A percentile compares a stretch with the other conserved stretches of the same genome.
These are phyloP conservation scores for Westerdykella ornata DNA, from an alignment of 2,329 filamentous ascomycete species.

Conservation along the genomic window DNA sequence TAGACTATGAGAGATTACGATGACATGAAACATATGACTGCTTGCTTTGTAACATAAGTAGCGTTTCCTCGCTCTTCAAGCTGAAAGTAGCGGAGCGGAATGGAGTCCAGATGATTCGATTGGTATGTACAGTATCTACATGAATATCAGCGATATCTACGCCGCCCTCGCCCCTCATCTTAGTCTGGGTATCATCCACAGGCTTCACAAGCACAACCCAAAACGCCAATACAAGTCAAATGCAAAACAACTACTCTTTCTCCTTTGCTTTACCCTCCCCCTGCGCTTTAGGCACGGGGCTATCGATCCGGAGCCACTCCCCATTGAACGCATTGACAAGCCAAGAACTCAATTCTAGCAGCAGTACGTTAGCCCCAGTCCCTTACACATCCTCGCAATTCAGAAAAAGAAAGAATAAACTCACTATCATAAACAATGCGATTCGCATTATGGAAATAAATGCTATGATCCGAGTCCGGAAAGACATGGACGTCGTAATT, in stretches of 20 bases:
- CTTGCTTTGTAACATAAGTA: too few species aligned
- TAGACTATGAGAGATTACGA: background rate
- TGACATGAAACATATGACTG: too few species aligned
- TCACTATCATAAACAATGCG: conserved; percentile 86
- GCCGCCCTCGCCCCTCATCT: too few species aligned
- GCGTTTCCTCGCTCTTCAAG: too few species aligned
- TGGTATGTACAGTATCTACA: too few species aligned
- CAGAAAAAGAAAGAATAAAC: conserved; percentile 35
- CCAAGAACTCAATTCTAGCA: conserved; percentile 73
- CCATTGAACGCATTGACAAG: conserved; percentile 96
- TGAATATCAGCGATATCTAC: too few species aligned
- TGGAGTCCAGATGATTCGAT: too few species aligned
- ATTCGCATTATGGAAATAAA: conserved; percentile 91
- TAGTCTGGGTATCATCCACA: too few species aligned
- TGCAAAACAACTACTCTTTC: background rate
- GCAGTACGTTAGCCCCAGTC: conserved; percentile 4
- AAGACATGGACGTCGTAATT: conserved; percentile 98
- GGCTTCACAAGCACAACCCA: background rate
- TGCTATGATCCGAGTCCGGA: conserved; percentile 91
- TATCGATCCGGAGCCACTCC: conserved; percentile 66
- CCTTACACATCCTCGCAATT: background rate
- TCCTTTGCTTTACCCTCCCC: conserved; percentile 12
- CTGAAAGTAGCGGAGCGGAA: too few species aligned
- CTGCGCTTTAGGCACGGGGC: conserved; percentile 44
- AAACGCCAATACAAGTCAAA: background rate